Percentiles rank a stretch among this genome's conserved stretches.
Conservation (phyloP, 2,329 filamentous ascomycete genomes). For the Nemania serpens region DNA sequence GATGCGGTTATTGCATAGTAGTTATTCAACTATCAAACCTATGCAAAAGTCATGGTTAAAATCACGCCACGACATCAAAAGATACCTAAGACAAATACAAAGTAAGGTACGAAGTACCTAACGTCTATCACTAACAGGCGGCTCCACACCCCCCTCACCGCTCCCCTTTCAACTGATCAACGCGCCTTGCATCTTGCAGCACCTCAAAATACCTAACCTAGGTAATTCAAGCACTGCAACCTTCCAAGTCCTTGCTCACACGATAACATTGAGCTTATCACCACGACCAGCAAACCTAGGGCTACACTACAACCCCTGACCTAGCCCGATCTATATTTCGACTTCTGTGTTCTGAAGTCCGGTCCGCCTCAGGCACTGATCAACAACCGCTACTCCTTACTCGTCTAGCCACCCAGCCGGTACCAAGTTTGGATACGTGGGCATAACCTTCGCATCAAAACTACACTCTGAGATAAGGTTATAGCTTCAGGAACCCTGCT, state of each 20-base stretch:
- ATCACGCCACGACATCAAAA: neutral
- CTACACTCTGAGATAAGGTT: no score
- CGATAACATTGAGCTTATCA: conserved; percentile 6
- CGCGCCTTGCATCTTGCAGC: conserved; percentile 1
- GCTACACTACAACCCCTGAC: neutral
- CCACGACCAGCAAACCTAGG: neutral
- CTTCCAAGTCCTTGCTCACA: neutral
- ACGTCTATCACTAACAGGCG: neutral
- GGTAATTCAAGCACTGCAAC: no score
- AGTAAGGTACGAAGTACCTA: no score
- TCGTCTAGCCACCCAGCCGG: no score
- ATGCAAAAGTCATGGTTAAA: neutral
- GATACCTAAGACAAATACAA: no score
- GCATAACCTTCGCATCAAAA: no score
- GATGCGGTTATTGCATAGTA: no score
- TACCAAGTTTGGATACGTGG: no score
- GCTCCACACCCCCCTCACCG: conserved; percentile 11
- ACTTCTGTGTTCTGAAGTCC: neutral
- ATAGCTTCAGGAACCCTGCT: no score
- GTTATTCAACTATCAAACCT: neutral
- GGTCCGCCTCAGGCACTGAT: no score
- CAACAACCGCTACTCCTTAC: no score
- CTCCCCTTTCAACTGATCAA: conserved; percentile 4
- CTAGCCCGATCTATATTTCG: neutral
- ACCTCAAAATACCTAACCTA: neutral